Conservation (phyloP, 2,329 filamentous ascomycete species). For the Eutypa lata region DNA sequence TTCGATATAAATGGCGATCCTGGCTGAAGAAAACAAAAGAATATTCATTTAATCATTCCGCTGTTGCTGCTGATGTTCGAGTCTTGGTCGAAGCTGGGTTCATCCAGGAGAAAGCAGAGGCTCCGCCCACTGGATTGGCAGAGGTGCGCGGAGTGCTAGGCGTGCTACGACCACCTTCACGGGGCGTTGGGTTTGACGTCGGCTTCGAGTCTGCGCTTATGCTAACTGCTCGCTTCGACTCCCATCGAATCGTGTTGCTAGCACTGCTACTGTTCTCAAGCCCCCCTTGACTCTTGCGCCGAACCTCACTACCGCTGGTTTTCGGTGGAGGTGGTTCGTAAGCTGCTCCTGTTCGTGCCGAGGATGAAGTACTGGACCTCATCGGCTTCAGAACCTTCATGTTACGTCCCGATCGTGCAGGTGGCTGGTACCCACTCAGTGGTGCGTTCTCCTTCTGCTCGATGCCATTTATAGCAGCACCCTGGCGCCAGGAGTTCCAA, state of each 20-base stretch:
- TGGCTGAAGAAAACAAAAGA: neutral
- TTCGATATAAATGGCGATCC: too few species aligned
- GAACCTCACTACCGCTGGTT: slow-evolving; percentile 42
- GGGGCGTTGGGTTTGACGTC: slow-evolving; percentile 32
- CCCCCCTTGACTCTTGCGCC: slow-evolving; percentile 51
- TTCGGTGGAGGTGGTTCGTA: slow-evolving; percentile 52
- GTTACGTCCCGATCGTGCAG: slow-evolving; percentile 58
- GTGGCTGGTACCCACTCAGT: slow-evolving; percentile 67
- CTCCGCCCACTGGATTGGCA: slow-evolving; percentile 85
- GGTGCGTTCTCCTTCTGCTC: slow-evolving; percentile 54
- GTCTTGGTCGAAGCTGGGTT: slow-evolving; percentile 49
- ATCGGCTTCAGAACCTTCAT: slow-evolving; percentile 90
- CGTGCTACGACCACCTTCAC: slow-evolving; percentile 36
- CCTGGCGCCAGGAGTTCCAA: slow-evolving; percentile 70
- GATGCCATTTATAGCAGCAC: slow-evolving; percentile 41
- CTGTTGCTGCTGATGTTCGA: slow-evolving; percentile 35
- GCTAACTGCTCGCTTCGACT: slow-evolving; percentile 47
- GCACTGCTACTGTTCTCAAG: slow-evolving; percentile 23
- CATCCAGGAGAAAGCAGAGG: slow-evolving; percentile 92
- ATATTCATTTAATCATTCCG: slow-evolving; percentile 22
- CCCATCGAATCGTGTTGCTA: slow-evolving; percentile 43
- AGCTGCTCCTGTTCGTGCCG: slow-evolving; percentile 46
- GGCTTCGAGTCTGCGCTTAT: slow-evolving; percentile 22
- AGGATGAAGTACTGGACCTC: slow-evolving; percentile 57
- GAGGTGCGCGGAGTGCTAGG: slow-evolving; percentile 49